Base-by-base conservation (phyloP, 106 monocot genomes). In the Triglochin maritima region DNA sequence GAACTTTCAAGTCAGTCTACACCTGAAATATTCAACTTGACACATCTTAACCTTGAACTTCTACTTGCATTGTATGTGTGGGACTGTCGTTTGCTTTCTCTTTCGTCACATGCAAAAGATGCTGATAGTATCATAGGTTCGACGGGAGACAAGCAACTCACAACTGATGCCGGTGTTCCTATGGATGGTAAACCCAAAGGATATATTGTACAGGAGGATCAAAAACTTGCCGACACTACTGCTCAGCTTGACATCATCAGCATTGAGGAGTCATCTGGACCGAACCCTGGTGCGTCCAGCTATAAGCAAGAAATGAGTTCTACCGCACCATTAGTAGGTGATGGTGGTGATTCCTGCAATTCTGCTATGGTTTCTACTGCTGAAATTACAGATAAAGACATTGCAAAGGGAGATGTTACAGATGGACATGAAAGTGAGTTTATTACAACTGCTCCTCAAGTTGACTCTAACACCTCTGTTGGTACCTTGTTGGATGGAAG, bases 21-120 rank as follows among this genome's bases (percentile, higher is more conserved):
- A 3, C 46, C 75, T 57, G 79, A 90, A 55, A 57, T 73, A 76
- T 69, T 85, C 63, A 68, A 72, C 61, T 62, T 85, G 45, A 77
- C 77, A 66, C 89, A 81, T 84, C 61, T 86, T 46, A 78, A 76
- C 9, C 77, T 84, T 77, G 86, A 91, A 70, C 87, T 92, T 62
- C 80, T 82, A 67, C 82, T 99, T 65, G 65, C 72, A 79, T 77
- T 84, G 44, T 89, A 89, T 70, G 67, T 92, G 63, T 99, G 98
- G 98, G 98, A 99, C 57, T 68, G 51, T 42, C 91, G 98, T 16
- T 71, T 99, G 44, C 49, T 76, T 74, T 81, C 65, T 17, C 79
- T 92, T 73, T 16, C 74, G 13, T 46, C 44, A 41, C 55, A 5
- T 69, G 46, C 41, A 56, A 70, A 10, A 53, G 57, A 61, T 41